Conservation (phyloP, 1,284 basidiomycete genomes). For the Moesziomyces antarcticus region DNA sequence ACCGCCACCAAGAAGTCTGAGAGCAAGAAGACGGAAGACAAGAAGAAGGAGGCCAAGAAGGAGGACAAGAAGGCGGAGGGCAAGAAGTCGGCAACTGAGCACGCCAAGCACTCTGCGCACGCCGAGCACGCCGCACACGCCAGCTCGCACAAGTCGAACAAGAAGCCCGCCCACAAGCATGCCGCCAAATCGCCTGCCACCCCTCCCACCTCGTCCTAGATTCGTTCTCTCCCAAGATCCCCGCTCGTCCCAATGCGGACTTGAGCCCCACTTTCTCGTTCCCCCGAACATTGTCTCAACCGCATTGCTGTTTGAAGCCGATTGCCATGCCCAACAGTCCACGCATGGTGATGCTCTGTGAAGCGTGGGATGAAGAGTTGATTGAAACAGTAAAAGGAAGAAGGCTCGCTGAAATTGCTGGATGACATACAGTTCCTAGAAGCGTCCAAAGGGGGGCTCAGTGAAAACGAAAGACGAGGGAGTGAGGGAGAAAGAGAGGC, state of each 20-base stretch:
- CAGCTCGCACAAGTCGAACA: conserved; percentile 13
- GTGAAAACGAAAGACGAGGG: too few relatives aligned
- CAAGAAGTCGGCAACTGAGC: conserved; percentile 4
- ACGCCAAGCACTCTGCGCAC: background rate
- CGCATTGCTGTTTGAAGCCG: too few relatives aligned
- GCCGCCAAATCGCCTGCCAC: conserved; percentile 9
- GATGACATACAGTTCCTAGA: too few relatives aligned
- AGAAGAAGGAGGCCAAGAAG: conserved; percentile 5
- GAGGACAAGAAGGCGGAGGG: conserved; percentile 3
- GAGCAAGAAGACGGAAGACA: background rate
- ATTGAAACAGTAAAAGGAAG: too few relatives aligned
- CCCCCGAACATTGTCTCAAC: background rate
- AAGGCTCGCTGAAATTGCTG: too few relatives aligned
- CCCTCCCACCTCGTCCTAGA: background rate
- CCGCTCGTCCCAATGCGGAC: conserved; percentile 4
- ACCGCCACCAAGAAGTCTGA: background rate
- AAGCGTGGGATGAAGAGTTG: too few relatives aligned
- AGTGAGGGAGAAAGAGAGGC: too few relatives aligned
- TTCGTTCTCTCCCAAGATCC: background rate
- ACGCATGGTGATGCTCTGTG: too few relatives aligned
- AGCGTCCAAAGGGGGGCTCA: too few relatives aligned
- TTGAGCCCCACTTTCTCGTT: background rate
- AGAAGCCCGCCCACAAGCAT: conserved; percentile 35
- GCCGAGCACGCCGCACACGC: conserved; percentile 1
- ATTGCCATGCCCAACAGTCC: too few relatives aligned